These are phyloP conservation scores for Diaporthe helianthi DNA, from an alignment of 2,329 filamentous ascomycete species.

Conservation along the genomic window DNA sequence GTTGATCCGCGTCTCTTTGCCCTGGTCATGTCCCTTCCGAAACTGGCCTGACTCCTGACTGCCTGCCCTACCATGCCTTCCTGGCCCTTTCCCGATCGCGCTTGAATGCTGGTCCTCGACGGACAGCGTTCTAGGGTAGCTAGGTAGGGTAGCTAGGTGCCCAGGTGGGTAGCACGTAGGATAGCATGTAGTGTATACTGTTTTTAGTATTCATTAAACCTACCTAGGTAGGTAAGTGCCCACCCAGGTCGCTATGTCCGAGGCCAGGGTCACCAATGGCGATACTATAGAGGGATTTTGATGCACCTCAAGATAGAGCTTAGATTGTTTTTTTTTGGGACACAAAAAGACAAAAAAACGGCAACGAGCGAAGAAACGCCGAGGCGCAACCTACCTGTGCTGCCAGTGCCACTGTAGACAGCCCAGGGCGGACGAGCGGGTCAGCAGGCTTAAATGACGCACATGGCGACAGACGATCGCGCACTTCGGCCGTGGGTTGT, in stretches of 20 bases:
- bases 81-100: background rate
- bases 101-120: background rate
- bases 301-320: background rate
- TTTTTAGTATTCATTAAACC: no score
- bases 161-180: no score
- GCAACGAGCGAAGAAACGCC: slow-evolving; percentile 21
- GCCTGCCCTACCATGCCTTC: background rate
- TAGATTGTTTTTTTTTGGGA: slow-evolving; percentile 19
- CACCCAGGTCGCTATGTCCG: slow-evolving; percentile 8
- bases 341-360: background rate
- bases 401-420: no score
- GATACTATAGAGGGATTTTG: no score
- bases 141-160: no score
- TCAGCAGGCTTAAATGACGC: slow-evolving; percentile 29
- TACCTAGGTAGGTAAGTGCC: background rate
- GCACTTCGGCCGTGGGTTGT: background rate
- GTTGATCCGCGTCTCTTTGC: background rate
- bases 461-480: slow-evolving; percentile 25
- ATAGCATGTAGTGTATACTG: no score
- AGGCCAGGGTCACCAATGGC: background rate
- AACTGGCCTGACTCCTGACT: background rate
- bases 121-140: no score
- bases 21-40: background rate
- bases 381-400: slow-evolving; percentile 19
- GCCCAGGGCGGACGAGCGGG: background rate